A percentile compares a stretch with the other conserved stretches of the same genome.
Conservation (phyloP, 495 filamentous ascomycete genomes). For the Hypomontagnella monticulosa region DNA sequence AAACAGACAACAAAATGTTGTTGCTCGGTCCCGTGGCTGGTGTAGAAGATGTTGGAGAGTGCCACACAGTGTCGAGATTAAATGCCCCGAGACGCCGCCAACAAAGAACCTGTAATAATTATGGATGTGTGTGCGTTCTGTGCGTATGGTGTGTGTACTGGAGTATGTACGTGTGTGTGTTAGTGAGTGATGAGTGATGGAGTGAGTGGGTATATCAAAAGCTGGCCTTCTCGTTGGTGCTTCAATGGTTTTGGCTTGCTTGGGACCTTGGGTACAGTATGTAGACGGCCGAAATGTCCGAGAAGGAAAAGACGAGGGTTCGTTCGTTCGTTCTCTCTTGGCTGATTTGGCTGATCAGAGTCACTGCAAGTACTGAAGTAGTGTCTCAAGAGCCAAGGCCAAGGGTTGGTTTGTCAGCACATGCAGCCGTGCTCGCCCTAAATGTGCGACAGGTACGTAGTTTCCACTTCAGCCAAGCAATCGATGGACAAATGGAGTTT, state of each 20-base stretch:
- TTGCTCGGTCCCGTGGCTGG: constrained; percentile 35
- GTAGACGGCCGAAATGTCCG: constrained; percentile 40
- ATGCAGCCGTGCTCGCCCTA: constrained; percentile 31
- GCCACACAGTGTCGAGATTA: constrained; percentile 31
- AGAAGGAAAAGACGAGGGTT: constrained; percentile 19
- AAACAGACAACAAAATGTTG: background rate
- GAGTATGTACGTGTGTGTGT: too few species aligned
- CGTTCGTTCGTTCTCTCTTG: too few species aligned
- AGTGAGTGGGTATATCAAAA: constrained; percentile 18
- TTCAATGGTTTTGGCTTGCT: constrained; percentile 7
- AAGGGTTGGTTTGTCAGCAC: constrained; percentile 38
- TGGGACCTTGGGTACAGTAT: background rate
- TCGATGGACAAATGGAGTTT: constrained; percentile 34
- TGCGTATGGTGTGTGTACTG: too few species aligned
- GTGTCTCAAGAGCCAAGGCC: constrained; percentile 1
- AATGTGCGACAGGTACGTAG: constrained; percentile 28
- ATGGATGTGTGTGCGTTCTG: too few species aligned
- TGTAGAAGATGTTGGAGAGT: constrained; percentile 18
- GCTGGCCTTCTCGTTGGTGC: constrained; percentile 17
- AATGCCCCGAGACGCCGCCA: background rate
- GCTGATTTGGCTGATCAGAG: constrained; percentile 30
- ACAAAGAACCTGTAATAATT: too few species aligned
- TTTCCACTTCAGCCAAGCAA: constrained; percentile 8
- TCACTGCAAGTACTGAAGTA: too few species aligned
- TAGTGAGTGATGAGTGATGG: background rate